Evolutionary conservation across 2,329 filamentous ascomycete species (phyloP).

Genomic region (Epichloe baconii): DNA sequence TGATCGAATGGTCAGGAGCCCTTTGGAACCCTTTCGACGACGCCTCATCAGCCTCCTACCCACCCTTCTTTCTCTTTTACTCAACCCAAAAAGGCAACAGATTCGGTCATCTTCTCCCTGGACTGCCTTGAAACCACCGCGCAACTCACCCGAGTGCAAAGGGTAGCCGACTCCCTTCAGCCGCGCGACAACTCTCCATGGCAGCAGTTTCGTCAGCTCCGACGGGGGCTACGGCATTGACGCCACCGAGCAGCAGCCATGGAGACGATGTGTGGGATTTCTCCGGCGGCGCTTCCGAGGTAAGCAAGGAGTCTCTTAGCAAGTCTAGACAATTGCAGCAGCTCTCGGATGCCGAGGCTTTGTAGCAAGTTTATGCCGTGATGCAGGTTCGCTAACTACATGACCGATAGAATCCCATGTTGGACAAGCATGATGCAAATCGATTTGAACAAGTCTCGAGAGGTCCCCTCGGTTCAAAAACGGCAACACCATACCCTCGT

Average conservation of each 20-base stretch:
- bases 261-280: slow-evolving; percentile 34
- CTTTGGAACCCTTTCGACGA: not conserved
- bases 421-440: slow-evolving; percentile 5
- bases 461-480: slow-evolving; percentile 11
- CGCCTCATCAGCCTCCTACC: not conserved
- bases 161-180: slow-evolving; percentile 16
- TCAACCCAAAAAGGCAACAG: not conserved
- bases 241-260: slow-evolving; percentile 36
- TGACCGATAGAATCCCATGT: slow-evolving; percentile 4
- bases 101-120: not conserved
- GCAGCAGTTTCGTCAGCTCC: slow-evolving; percentile 39
- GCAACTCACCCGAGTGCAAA: slow-evolving; percentile 2
- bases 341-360: not conserved
- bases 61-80: not conserved
- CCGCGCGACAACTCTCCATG: slow-evolving; percentile 24
- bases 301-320: slow-evolving; percentile 14
- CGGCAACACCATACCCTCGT: slow-evolving; percentile 12
- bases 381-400: not conserved
- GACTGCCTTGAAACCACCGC: not conserved
- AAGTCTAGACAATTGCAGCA: not conserved
- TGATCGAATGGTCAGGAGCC: not conserved
- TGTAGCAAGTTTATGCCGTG: not conserved
- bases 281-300: slow-evolving; percentile 21
- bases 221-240: slow-evolving; percentile 33
- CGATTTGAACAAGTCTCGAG: slow-evolving; percentile 8